phyloP scores from a whole-genome alignment of 2,329 filamentous ascomycete genomes.

The Trichophyton verrucosum region DNA sequence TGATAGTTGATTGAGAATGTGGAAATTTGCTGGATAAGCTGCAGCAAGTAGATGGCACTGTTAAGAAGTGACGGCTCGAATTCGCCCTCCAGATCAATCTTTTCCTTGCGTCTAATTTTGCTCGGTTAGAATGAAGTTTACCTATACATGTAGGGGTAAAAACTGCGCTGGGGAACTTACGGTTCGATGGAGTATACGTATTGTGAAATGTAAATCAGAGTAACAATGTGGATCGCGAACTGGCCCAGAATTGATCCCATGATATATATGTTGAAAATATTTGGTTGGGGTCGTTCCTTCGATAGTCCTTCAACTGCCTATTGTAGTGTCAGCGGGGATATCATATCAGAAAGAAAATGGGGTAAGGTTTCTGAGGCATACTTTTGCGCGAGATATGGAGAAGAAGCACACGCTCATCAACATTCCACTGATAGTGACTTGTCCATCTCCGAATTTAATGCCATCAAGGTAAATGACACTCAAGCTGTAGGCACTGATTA shows the following conservation, averaged over 20 bases:
- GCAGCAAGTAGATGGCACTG: constrained; percentile 89
- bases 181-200: constrained; percentile 78
- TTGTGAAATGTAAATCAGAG: constrained; percentile 83
- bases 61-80: constrained; percentile 90
- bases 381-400: constrained; percentile 91
- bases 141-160: background rate
- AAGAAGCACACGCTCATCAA: constrained; percentile 99
- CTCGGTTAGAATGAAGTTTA: constrained; percentile 1
- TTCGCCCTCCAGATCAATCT: constrained; percentile 85
- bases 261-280: constrained; percentile 99
- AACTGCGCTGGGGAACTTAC: constrained; percentile 41
- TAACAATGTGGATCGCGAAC: constrained; percentile 89
- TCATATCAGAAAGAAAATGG: constrained; percentile 10
- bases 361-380: constrained; percentile 22
- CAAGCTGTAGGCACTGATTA: constrained; percentile 94
- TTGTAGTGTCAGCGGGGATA: constrained; percentile 6
- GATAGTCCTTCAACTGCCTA: constrained; percentile 83
- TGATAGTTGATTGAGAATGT: constrained; percentile 99
- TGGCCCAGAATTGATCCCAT: constrained; percentile 95
- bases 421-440: constrained; percentile 98
- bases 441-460: constrained; percentile 97
- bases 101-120: constrained; percentile 32
- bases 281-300: constrained; percentile 92
- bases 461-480: constrained; percentile 94
- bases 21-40: constrained; percentile 96